phyloP scores from a whole-genome alignment of 225 moss, liverwort and hornwort genomes.

The Polytrichum formosum region DNA sequence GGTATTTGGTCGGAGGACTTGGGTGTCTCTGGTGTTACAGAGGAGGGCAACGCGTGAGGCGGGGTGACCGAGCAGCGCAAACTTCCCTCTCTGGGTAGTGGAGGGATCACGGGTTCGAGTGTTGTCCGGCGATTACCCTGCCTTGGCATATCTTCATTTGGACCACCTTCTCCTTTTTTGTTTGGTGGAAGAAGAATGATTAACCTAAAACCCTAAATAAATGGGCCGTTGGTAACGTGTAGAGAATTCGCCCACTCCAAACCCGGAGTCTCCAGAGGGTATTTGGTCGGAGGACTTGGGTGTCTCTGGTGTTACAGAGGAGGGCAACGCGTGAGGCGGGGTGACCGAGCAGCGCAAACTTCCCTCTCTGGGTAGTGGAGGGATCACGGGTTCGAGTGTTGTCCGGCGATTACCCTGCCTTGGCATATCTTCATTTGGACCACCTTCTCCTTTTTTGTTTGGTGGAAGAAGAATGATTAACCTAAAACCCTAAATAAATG shows the following conservation, averaged over 20 bases:
- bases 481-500: too few species aligned
- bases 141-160: background rate
- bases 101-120: conserved; percentile 37
- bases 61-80: conserved; percentile 7
- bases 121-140: conserved; percentile 15
- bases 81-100: conserved; percentile 24
- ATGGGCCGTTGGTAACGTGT: conserved; percentile 13
- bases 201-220: too few species aligned
- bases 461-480: too few species aligned
- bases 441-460: background rate
- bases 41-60: conserved; percentile 33
- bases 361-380: conserved; percentile 28
- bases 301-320: background rate
- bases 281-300: background rate
- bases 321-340: conserved; percentile 38
- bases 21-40: background rate
- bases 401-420: conserved; percentile 13
- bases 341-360: background rate
- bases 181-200: too few species aligned
- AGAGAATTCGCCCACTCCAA: conserved; percentile 16
- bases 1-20: background rate
- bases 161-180: conserved; percentile 1
- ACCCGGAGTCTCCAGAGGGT: conserved; percentile 11
- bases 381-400: conserved; percentile 35
- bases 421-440: background rate